Evolutionary conservation across 345 rosid genomes (phyloP), one percentile per base, ranked within the genome.

Genomic region (Noccaea caerulescens): DNA sequence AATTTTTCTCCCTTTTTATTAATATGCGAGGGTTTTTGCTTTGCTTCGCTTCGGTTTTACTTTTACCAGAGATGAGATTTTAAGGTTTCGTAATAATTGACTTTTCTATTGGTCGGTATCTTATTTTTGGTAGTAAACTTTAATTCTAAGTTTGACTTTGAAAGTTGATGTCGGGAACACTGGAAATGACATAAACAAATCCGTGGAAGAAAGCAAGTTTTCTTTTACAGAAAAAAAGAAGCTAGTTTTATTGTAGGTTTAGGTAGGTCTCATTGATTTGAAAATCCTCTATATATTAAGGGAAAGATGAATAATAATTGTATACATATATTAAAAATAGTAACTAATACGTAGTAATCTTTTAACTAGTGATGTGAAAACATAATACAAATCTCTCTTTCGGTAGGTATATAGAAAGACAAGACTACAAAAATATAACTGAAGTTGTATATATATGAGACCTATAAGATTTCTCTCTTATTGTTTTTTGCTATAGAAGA

Each of bases 21-120:
- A 30, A 50, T 60, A n/a, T 11, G 41, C 42, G 16, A 71, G 76
- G 75, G 68, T 71, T 71, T 71, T 71, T 34, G 54, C 37, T 51
- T 47, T 46, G 45, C 52, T 51, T 50, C 42, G 45, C 52, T 51
- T 50, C 42, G 14, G 46, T 20, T 58, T 58, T 58, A 33, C n/a
- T 11, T 50, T 50, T 9, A 50, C 32, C 55, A 18, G 12, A 18
- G 12, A 58, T 39, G 0, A 6, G 9, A 37, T 10, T 58, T 37
- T 20, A n/a, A 18, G 32, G 10, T 25, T 8, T 39, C 10, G 13
- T 13, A 6, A 3, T 42, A 42, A 37, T 37, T 38, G 16, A 10
- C 10, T 38, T 58, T 63, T 49, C 11, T 16, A 63, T 36, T 64
- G 69, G 69, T 64, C 45, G 7, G 45, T 36, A 6, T 63, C 32